Conservation (phyloP, 1,284 basidiomycete genomes). For the Xanthoconium separans region DNA sequence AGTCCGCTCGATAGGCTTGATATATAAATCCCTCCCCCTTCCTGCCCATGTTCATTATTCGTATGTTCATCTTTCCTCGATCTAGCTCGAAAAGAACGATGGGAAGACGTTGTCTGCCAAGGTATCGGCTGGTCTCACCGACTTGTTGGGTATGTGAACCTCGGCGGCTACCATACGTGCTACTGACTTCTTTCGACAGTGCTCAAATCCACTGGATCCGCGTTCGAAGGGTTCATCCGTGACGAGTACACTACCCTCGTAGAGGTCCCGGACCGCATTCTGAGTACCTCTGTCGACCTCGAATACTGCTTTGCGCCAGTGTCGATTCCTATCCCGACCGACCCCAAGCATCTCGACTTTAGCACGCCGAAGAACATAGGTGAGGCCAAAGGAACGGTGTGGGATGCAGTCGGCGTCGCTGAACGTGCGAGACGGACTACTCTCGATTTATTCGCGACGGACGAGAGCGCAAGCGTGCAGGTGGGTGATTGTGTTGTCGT, state of each 20-base stretch:
- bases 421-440: constrained; percentile 64
- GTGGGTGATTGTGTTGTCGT: constrained; percentile 37
- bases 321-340: constrained; percentile 44
- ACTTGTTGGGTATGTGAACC: constrained; percentile 66
- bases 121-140: constrained; percentile 70
- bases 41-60: not conserved
- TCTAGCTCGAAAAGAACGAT: constrained; percentile 57
- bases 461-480: constrained; percentile 92
- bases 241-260: constrained; percentile 89
- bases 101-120: constrained; percentile 61
- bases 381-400: constrained; percentile 47
- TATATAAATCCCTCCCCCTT: not conserved
- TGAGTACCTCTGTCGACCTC: constrained; percentile 82
- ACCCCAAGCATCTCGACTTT: constrained; percentile 51
- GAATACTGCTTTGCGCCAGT: constrained; percentile 62
- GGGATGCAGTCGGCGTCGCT: constrained; percentile 61
- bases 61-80: not conserved
- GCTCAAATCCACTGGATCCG: constrained; percentile 86
- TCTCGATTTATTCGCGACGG: constrained; percentile 80
- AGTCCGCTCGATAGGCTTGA: not conserved
- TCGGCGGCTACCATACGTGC: not conserved
- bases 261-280: constrained; percentile 83
- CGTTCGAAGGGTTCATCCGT: constrained; percentile 79
- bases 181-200: constrained; percentile 45
- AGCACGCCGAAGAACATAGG: constrained; percentile 43